Evolutionary conservation across 495 filamentous ascomycete species (phyloP), one percentile per base, ranked within the genome.

Genomic region (Hyaloscypha bicolor): DNA sequence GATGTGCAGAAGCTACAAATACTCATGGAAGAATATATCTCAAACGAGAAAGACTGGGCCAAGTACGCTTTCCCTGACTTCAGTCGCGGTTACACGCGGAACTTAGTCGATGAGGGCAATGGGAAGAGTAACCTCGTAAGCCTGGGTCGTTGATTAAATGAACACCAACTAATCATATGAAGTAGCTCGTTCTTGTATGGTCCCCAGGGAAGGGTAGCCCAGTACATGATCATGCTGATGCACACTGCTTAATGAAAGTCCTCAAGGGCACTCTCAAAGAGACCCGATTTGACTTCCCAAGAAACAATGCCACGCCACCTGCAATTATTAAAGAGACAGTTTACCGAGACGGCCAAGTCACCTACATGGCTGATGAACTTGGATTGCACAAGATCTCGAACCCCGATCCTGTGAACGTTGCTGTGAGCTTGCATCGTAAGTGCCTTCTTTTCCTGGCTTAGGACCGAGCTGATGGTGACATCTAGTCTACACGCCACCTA

Each of bases 101-200:
- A 97, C 71, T 82, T 97, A 33, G 92, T 97, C 22, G 92, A 97
- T 71, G 87, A 91, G 73, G 92, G 93, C 4, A 97, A 96, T 74
- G 93, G 93, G 31, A 96, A 94, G 75, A 90, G 91, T 75, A 97
- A 97, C 75, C 75, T 97, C 68, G 91, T 94, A 82, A 72, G 86
- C 75, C 30, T 56, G 4, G 22, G 29, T 37, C 48, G 11, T 12
- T 11, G 16, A 48, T 4, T 4, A 16, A 19, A 48, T 48, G 42
- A 14, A 48, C 16, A 16, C 16, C 42, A 12, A 16, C 59, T 42
- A 12, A 62, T 39, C 33, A 29, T 22, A 22, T 19, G 30, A 39
- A 39, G 31, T 74, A 94, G 91, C 84, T 97, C 58, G 88, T 97
- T 31, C 84, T 97, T 11, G 94, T 97, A 30, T 97, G 94, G 94